phyloP scores from a whole-genome alignment of 331 rosid species.

The Acacia concinna region DNA sequence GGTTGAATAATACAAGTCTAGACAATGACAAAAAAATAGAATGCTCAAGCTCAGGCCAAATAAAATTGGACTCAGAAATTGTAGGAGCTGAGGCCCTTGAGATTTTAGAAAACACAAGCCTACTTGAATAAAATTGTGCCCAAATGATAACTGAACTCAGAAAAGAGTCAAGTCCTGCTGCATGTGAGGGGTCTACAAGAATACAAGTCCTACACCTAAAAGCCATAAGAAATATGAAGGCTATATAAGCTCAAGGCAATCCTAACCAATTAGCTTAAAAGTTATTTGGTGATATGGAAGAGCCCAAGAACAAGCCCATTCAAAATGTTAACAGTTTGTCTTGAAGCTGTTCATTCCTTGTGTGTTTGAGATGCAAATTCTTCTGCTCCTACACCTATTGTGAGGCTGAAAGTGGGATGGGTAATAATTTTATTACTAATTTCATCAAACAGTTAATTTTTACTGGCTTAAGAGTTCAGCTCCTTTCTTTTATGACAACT shows the following conservation, averaged over 20 bases:
- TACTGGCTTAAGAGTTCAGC: constrained; percentile 15
- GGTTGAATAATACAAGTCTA: neutral
- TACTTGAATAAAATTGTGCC: neutral
- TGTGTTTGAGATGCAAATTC: constrained; percentile 10
- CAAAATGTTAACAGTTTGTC: neutral
- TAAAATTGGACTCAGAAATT: neutral
- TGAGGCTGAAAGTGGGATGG: neutral
- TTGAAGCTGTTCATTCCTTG: constrained; percentile 11
- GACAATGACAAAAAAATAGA: neutral
- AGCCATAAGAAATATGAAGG: neutral
- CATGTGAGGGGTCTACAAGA: neutral
- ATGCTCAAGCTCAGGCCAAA: neutral
- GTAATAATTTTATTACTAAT: neutral
- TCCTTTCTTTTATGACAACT: neutral
- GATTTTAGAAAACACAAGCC: neutral
- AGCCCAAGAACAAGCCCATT: neutral
- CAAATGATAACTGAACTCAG: neutral
- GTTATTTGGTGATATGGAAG: neutral
- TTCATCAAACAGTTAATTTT: neutral
- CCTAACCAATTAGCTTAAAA: neutral
- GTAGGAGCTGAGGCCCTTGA: neutral
- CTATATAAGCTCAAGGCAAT: neutral
- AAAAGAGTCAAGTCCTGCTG: neutral
- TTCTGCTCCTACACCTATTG: neutral
- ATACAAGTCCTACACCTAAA: neutral